Conservation (phyloP, 2,329 filamentous ascomycete species). For the Epichloe uncinata region DNA sequence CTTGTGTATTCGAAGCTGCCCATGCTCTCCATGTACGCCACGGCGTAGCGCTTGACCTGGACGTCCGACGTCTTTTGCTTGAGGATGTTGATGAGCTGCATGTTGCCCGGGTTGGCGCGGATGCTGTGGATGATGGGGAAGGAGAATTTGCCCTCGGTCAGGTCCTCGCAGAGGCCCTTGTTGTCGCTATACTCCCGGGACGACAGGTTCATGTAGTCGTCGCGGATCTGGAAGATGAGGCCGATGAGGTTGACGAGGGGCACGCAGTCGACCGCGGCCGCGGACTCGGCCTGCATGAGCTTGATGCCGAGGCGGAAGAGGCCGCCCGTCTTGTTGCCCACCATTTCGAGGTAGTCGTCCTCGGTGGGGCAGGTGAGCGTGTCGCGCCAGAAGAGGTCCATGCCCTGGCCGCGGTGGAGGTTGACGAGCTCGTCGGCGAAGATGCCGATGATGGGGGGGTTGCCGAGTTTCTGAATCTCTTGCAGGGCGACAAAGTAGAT, state of each 20-base stretch:
- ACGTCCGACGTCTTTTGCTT: constrained; percentile 74
- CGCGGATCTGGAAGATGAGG: constrained; percentile 79
- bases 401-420: constrained; percentile 75
- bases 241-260: constrained; percentile 77
- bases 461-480: constrained; percentile 58
- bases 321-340: constrained; percentile 79
- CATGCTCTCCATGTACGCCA: constrained; percentile 79
- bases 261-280: constrained; percentile 49
- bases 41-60: constrained; percentile 82
- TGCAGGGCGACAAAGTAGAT: constrained; percentile 71
- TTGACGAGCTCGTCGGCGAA: constrained; percentile 76
- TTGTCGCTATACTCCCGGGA: constrained; percentile 65
- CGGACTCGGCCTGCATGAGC: constrained; percentile 69
- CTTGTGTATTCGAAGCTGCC: constrained; percentile 82
- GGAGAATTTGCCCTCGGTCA: constrained; percentile 94
- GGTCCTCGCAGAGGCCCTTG: constrained; percentile 88
- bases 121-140: constrained; percentile 94
- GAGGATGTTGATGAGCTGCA: constrained; percentile 81
- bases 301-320: constrained; percentile 76
- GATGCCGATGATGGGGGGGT: constrained; percentile 52
- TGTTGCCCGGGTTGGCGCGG: constrained; percentile 56
- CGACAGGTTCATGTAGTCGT: constrained; percentile 86
- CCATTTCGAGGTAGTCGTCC: constrained; percentile 90
- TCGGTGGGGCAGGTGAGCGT: constrained; percentile 72
- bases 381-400: constrained; percentile 86